Base-by-base conservation (phyloP, 345 rosid species). In the Erodium maritimum region DNA sequence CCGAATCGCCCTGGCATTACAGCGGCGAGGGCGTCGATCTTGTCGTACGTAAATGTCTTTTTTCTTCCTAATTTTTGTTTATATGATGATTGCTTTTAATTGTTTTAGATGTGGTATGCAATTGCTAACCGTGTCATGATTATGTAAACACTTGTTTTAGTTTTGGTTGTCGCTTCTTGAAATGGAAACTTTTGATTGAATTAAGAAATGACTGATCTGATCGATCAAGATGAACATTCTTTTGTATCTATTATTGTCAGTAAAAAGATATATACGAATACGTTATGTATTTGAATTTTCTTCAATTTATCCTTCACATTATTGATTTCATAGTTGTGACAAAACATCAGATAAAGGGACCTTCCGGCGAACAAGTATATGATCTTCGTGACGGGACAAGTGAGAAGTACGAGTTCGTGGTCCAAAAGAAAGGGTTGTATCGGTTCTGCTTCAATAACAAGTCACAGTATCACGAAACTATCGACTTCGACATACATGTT, bases 341-440 rank as follows among this genome's bases (percentile, higher is more conserved):
- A 12, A 37, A 37, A 37, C 10, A 37, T 37, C 59, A 66, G 69
- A 55, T 66, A 19, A 66, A 59, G 59, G 69, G 69, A 23, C 69
- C 69, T 2, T 52, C 51, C 19, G 69, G 59, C 3, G 69, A 66
- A 16, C 59, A 59, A 16, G 21, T 66, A 21, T 54, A 54, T 18
- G 64, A 59, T 18, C 21, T 66, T 0, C 56, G 48, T 1, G 69
- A 66, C 52, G 59, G 55, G 58, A 66, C 58, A 5, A 66, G 69
- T 21, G 69, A 59, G 17, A 66, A 66, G 54, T 54, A 21, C 19
- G 69, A 66, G 21, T 66, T 66, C 23, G 55, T 66, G 50, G 64
- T 25, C 29, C 33, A 14, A 22, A 24, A 46, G 13, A 66, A 66
- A 59, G 69, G 69, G 37, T 23, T 66, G 25, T 48, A 66, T 54